These are phyloP conservation scores for Lablab purpureus DNA, from an alignment of 306 rosid genomes.

Conservation along the genomic window DNA sequence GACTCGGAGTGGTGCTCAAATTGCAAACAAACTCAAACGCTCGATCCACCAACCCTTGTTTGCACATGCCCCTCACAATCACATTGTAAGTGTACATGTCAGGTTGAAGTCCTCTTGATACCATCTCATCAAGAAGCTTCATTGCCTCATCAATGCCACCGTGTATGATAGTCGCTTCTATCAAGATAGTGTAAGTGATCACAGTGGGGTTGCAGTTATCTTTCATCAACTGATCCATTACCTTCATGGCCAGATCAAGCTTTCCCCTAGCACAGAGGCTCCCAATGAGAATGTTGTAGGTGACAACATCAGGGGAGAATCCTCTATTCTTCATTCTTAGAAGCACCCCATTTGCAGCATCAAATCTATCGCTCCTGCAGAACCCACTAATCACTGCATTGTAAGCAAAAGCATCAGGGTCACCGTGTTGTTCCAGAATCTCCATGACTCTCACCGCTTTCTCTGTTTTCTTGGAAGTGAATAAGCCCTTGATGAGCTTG, in stretches of 20 bases:
- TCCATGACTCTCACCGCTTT: conserved; percentile 78
- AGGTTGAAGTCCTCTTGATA: conserved; percentile 70
- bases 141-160: conserved; percentile 72
- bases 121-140: conserved; percentile 80
- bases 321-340: conserved; percentile 77
- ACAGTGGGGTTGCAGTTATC: conserved; percentile 79
- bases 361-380: conserved; percentile 67
- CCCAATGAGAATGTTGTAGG: conserved; percentile 86
- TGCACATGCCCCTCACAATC: conserved; percentile 78
- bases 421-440: conserved; percentile 75
- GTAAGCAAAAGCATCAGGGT: conserved; percentile 81
- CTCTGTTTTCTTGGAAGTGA: conserved; percentile 59
- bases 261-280: conserved; percentile 73
- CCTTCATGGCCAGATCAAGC: conserved; percentile 62
- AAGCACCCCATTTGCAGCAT: conserved; percentile 67
- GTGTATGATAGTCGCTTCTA: conserved; percentile 75
- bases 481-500: conserved; percentile 78
- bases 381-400: conserved; percentile 81
- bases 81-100: conserved; percentile 79
- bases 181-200: conserved; percentile 83
- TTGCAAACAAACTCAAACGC: conserved; percentile 67
- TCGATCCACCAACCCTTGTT: conserved; percentile 69
- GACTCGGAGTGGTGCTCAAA: conserved; percentile 62
- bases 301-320: conserved; percentile 73
- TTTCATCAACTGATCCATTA: conserved; percentile 68